Evolutionary conservation across 2,329 filamentous ascomycete genomes (phyloP).

Genomic region (Penicillium oxalicum): DNA sequence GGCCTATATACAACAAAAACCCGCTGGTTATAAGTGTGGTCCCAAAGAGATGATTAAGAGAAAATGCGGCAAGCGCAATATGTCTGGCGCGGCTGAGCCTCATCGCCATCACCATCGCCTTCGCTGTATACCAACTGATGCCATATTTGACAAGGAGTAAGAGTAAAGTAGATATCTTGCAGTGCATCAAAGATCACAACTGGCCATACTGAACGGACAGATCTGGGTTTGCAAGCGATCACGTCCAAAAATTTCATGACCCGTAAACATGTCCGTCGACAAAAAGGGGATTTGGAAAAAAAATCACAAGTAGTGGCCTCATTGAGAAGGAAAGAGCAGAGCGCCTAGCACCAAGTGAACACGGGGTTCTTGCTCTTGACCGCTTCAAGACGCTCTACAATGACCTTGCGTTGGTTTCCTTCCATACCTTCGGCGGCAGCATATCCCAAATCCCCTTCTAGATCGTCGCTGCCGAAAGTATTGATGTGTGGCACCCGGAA

Average conservation of each 20-base stretch:
- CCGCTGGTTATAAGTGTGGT: slow-evolving; percentile 21
- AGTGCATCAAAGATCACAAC: too few relatives aligned
- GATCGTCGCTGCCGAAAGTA: slow-evolving; percentile 63
- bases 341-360: slow-evolving; percentile 83
- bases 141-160: not conserved
- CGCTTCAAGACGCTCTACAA: slow-evolving; percentile 90
- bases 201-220: too few relatives aligned
- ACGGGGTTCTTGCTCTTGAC: slow-evolving; percentile 94
- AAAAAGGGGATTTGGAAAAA: not conserved
- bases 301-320: slow-evolving; percentile 1
- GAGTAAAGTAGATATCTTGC: too few relatives aligned
- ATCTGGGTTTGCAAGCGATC: too few relatives aligned
- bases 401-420: slow-evolving; percentile 83
- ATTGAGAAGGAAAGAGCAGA: not conserved
- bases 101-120: too few relatives aligned
- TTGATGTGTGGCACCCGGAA: slow-evolving; percentile 28
- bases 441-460: slow-evolving; percentile 90
- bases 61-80: not conserved
- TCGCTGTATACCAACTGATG: not conserved
- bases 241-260: slow-evolving; percentile 15
- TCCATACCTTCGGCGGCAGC: slow-evolving; percentile 92
- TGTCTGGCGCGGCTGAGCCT: not conserved
- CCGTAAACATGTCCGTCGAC: slow-evolving; percentile 4
- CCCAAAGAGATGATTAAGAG: slow-evolving; percentile 3
- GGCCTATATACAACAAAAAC: slow-evolving; percentile 34